Base-by-base conservation (phyloP, 2,329 filamentous ascomycete genomes). In the Whalleya microplaca region DNA sequence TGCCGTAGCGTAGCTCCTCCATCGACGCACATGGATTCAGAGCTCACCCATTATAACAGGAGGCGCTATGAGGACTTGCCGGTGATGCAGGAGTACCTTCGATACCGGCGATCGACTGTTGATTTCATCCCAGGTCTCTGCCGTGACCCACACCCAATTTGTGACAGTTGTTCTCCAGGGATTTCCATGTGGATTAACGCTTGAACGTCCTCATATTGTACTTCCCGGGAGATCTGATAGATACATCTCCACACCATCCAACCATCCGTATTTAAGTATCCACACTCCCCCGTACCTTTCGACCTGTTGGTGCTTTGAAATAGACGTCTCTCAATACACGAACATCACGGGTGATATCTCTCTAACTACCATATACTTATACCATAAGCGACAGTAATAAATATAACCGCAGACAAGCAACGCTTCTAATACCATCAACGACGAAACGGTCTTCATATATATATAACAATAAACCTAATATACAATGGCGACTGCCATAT, bases 141-240 rank as follows among this genome's bases (percentile, higher is more conserved):
- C 70, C 71, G 72, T 66, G 79, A 76, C 78, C 79, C 79, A 81
- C 79, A 73, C 72, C 73, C 73, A 80, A 79, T 80, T 80, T 81
- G 78, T 81, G 78, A 82, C 78, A 81, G 75, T 75, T 78, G 73
- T 72, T 74, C 71, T 71, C 71, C 76, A 75, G 73, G 78, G 78
- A 78, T 80, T 73, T 72, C 67, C 74, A 71, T 72, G 74, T 75
- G 75, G 77, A 78, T 79, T 79, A 72, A 72, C 77, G 73, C 77
- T 77, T 75, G 78, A 80, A 81, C 78, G 74, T 74, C 78, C 72
- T 74, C 72, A 71, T 73, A 72, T 73, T 75, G 66, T 69, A 71
- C 69, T 70, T 74, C 62, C 72, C 73, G 76, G 76, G 75, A 79
- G 78, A 81, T 80, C 79, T 79, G 71, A 73, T 70, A 71, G 69